Evolutionary conservation across 1,284 basidiomycete genomes (phyloP), one percentile per base, ranked within the genome.

Genomic region (Pterulicium gracile): DNA sequence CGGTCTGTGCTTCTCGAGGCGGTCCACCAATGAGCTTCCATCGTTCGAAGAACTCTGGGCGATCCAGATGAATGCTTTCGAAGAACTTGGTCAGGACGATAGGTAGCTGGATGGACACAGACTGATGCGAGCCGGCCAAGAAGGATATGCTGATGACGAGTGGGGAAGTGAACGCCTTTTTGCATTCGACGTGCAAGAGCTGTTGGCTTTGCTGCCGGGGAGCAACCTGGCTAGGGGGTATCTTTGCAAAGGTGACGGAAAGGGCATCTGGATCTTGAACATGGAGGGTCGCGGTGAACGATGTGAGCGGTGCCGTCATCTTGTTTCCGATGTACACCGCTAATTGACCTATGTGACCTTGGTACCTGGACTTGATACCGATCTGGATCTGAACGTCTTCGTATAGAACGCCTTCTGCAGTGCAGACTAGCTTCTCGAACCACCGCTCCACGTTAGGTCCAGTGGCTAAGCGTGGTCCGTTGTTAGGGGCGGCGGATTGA

Each of bases 261-360:
- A 98, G 66, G 0, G 87, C 81, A 4, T 85, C 79, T 1, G 83
- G 64, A 50, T 94, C 80, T 43, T 73, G 70, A 48, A 81, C 75
- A 52, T 89, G 79, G 49, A 97, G 69, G 1, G 81, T 81, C 3
- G 91, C 84, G 1, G 89, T 92, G 65, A 98, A 90, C 10, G 91
- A 89, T 5, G 84, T 87, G 56, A 98, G 77, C 17, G 90, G 77
- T 2, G 82, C 80, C 13, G 85, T 77, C 45, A 95, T 73, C 65
- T 98, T 98, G 75, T 98, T 98, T 54, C 95, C 94, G 55, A 98
- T 79, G 67, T 95, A 98, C 22, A 98, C 71, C 17, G 93, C 89
- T 39, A 98, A 62, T 54, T 95, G 88, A 13, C 95, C 95, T 27
- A 91, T 75, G 55, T 92, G 82, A 12, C 87, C 88, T 61, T 97